Conservation (phyloP, 176 grass and related monocot genomes). For the Areca catechu region DNA sequence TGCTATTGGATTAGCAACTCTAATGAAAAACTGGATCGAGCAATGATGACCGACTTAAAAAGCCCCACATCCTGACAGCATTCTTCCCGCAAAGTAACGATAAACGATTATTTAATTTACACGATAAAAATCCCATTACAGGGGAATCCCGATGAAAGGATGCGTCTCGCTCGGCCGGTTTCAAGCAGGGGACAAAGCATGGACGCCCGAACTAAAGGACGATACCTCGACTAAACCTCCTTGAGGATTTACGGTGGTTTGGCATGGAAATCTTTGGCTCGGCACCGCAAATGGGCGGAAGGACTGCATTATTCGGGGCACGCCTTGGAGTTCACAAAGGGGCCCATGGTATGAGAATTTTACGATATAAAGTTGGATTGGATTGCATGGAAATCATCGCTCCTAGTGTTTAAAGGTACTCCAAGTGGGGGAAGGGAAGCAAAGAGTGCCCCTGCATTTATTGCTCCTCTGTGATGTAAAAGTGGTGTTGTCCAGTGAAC, state of each 20-base stretch:
- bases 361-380: slow-evolving; percentile 16
- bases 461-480: slow-evolving; percentile 2
- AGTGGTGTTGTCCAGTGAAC: neutral
- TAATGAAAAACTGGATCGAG: slow-evolving; percentile 46
- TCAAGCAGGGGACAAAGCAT: slow-evolving; percentile 24
- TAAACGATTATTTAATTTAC: no score
- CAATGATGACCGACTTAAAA: slow-evolving; percentile 44
- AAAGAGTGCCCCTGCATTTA: slow-evolving; percentile 29
- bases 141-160: slow-evolving; percentile 29
- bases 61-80: slow-evolving; percentile 27
- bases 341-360: slow-evolving; percentile 17
- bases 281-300: slow-evolving; percentile 6
- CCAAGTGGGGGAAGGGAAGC: slow-evolving; percentile 33
- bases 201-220: slow-evolving; percentile 13
- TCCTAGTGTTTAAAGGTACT: slow-evolving; percentile 14
- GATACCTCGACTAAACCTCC: slow-evolving; percentile 16
- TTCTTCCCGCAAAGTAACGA: neutral
- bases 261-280: slow-evolving; percentile 1
- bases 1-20: slow-evolving; percentile 31
- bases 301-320: slow-evolving; percentile 30
- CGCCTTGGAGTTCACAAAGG: slow-evolving; percentile 52
- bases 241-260: slow-evolving; percentile 7
- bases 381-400: slow-evolving; percentile 62
- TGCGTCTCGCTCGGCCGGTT: slow-evolving; percentile 14
- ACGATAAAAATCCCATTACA: neutral